Conservation (phyloP, 208 protist species). For the Leishmania guyanensis region DNA sequence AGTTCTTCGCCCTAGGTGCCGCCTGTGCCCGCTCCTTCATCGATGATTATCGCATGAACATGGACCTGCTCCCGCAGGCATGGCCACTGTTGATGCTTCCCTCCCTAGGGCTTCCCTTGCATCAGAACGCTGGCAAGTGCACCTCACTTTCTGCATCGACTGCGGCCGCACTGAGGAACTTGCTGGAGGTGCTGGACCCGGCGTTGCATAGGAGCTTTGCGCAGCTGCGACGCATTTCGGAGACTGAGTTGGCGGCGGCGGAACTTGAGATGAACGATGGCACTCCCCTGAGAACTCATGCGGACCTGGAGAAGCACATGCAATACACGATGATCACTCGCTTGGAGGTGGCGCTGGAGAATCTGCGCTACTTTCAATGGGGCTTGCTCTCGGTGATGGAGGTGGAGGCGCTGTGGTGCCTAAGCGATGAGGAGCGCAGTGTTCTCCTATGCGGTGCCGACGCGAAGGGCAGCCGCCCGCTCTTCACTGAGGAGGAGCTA, state of each 20-base stretch:
- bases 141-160: neutral
- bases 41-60: slow-evolving; percentile 76
- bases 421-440: slow-evolving; percentile 61
- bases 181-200: slow-evolving; percentile 62
- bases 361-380: slow-evolving; percentile 62
- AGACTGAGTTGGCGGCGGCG: slow-evolving; percentile 54
- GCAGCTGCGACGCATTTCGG: slow-evolving; percentile 33
- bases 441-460: slow-evolving; percentile 53
- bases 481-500: slow-evolving; percentile 78
- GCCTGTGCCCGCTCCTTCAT: slow-evolving; percentile 68
- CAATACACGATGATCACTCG: slow-evolving; percentile 33
- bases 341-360: slow-evolving; percentile 46
- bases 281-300: slow-evolving; percentile 30
- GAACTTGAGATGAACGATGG: slow-evolving; percentile 59
- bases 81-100: slow-evolving; percentile 53
- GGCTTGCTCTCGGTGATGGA: slow-evolving; percentile 74
- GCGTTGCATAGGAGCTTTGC: slow-evolving; percentile 48
- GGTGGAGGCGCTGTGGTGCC: slow-evolving; percentile 46
- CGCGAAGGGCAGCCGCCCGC: slow-evolving; percentile 21
- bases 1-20: slow-evolving; percentile 82
- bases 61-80: slow-evolving; percentile 50
- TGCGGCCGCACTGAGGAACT: slow-evolving; percentile 4
- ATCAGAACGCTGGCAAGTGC: neutral
- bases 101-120: slow-evolving; percentile 19
- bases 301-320: slow-evolving; percentile 15